A percentile compares a stretch with the other conserved stretches of the same genome.
Conservation (phyloP, 108 stramenopile species). For the Cyclostephanos tholiformis region DNA sequence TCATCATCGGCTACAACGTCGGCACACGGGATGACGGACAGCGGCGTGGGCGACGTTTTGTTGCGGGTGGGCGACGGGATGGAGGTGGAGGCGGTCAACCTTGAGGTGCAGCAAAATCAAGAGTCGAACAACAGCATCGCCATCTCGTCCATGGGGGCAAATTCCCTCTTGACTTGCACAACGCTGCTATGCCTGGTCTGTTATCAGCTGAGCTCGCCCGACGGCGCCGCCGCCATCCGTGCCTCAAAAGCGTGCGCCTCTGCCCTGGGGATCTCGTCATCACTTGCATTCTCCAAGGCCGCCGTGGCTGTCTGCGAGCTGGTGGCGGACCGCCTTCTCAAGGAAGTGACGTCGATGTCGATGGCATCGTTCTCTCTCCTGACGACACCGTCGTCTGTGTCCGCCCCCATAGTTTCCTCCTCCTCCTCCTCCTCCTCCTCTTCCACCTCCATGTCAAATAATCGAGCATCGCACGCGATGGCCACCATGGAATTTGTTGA, state of each 20-base stretch:
- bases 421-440: constrained; percentile 18
- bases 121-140: constrained; percentile 11
- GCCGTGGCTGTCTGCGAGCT: constrained; percentile 66
- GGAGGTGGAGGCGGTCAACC: constrained; percentile 31
- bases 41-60: constrained; percentile 13
- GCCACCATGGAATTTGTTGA: constrained; percentile 76
- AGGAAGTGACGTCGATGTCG: constrained; percentile 40
- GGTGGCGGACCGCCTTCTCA: constrained; percentile 68
- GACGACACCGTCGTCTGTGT: constrained; percentile 16
- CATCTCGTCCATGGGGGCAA: constrained; percentile 42
- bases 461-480: constrained; percentile 27
- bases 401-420: neutral
- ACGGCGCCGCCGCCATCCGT: constrained; percentile 73
- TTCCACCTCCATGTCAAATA: constrained; percentile 27
- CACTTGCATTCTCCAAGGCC: constrained; percentile 39
- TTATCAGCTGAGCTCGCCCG: constrained; percentile 62
- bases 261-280: constrained; percentile 55
- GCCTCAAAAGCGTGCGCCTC: constrained; percentile 75
- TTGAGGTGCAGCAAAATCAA: neutral
- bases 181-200: constrained; percentile 79
- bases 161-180: constrained; percentile 66
- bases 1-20: neutral
- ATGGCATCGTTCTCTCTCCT: constrained; percentile 40
- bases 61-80: constrained; percentile 41
- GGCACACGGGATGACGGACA: neutral